These are phyloP conservation scores for Hysterangium stoloniferum DNA, from an alignment of 768 basidiomycete genomes.

Conservation along the genomic window DNA sequence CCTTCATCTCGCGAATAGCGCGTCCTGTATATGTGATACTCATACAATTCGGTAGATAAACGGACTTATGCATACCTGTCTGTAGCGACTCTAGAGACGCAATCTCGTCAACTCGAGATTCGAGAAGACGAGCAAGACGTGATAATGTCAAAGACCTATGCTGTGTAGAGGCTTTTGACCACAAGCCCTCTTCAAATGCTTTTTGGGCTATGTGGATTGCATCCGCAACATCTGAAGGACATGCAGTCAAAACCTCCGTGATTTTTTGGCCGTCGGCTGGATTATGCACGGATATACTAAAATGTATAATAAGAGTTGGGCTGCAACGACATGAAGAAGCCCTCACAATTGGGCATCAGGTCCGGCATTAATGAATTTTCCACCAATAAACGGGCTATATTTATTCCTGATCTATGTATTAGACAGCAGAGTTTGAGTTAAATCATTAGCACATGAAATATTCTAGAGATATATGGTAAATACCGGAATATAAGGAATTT, in stretches of 20 bases:
- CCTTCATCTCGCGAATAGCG: constrained; percentile 76
- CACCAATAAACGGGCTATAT: not conserved
- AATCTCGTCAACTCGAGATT: constrained; percentile 47
- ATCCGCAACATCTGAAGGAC: constrained; percentile 40
- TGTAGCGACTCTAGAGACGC: constrained; percentile 65
- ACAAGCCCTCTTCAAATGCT: constrained; percentile 57
- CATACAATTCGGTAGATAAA: not conserved
- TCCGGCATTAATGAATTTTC: not conserved
- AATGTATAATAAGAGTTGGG: not conserved
- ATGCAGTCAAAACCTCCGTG: constrained; percentile 39
- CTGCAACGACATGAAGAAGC: not conserved
- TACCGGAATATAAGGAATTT: no score
- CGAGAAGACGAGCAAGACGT: constrained; percentile 55
- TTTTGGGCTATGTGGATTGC: constrained; percentile 50
- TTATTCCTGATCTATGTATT: not conserved
- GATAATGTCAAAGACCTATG: constrained; percentile 59
- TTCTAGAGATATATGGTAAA: no score
- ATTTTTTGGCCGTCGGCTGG: constrained; percentile 60
- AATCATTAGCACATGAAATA: not conserved
- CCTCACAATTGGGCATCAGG: not conserved
- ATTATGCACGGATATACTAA: constrained; percentile 51
- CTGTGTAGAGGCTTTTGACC: constrained; percentile 56
- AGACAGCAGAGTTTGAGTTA: not conserved
- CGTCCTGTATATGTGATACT: constrained; percentile 26
- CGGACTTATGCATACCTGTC: constrained; percentile 40